These are phyloP conservation scores for Naegleria gruberi DNA, from an alignment of 208 protist genomes.

Conservation along the genomic window DNA sequence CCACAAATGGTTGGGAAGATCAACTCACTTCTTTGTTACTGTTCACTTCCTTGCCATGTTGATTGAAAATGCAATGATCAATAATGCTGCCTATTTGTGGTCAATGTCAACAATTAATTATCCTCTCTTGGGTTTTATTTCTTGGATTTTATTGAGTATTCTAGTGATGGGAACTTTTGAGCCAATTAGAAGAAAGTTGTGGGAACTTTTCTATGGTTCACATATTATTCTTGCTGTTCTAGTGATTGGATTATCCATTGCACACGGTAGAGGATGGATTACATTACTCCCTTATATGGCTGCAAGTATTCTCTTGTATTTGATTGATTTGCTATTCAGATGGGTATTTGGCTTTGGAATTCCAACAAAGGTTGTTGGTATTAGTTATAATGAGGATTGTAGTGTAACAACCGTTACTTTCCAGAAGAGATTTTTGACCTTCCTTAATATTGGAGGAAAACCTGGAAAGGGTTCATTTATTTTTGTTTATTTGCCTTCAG, in stretches of 20 bases:
- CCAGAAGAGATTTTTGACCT: neutral
- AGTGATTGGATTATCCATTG: neutral
- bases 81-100: neutral
- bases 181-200: neutral
- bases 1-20: neutral
- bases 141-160: neutral
- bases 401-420: neutral
- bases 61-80: neutral
- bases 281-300: neutral
- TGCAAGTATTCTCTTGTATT: neutral
- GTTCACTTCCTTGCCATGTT: neutral
- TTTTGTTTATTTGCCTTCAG: neutral
- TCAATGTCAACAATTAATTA: neutral
- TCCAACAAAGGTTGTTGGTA: neutral
- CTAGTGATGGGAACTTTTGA: neutral
- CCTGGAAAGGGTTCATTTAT: neutral
- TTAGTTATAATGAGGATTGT: neutral
- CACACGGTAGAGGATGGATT: neutral
- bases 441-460: neutral
- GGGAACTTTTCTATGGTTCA: neutral
- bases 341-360: neutral
- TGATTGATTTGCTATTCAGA: neutral
- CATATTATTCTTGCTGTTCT: neutral
- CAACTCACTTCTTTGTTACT: neutral
- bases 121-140: neutral